phyloP scores from a whole-genome alignment of 768 basidiomycete species.

The Cystoderma amianthinum region DNA sequence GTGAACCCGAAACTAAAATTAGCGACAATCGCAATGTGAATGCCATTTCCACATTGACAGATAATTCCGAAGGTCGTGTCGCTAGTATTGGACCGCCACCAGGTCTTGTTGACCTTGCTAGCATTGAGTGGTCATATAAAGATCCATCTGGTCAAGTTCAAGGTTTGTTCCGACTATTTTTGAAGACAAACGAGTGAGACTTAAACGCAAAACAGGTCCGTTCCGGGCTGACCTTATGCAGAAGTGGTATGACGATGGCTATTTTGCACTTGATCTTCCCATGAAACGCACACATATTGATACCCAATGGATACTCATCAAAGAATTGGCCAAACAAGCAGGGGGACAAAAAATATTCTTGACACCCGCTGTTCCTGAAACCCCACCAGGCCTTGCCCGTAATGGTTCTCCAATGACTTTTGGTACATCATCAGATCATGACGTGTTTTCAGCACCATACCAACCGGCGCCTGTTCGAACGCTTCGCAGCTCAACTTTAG shows the following conservation, averaged over 20 bases:
- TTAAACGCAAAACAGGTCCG: slow-evolving; percentile 50
- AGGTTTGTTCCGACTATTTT: slow-evolving; percentile 37
- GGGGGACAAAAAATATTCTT: slow-evolving; percentile 58
- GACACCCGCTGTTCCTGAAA: slow-evolving; percentile 32
- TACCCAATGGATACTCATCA: slow-evolving; percentile 59
- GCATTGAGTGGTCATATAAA: slow-evolving; percentile 85
- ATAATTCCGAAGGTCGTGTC: background rate
- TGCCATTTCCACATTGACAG: background rate
- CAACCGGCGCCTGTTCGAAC: slow-evolving; percentile 63
- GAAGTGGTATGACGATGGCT: slow-evolving; percentile 89
- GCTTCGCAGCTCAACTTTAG: slow-evolving; percentile 57
- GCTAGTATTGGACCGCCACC: slow-evolving; percentile 29
- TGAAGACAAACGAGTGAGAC: background rate
- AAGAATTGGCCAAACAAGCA: slow-evolving; percentile 46
- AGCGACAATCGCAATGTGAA: background rate
- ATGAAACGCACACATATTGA: slow-evolving; percentile 79
- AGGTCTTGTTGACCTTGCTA: slow-evolving; percentile 45
- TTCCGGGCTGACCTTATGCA: slow-evolving; percentile 90
- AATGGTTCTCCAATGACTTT: slow-evolving; percentile 40
- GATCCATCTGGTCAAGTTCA: slow-evolving; percentile 91
- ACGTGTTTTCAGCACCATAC: slow-evolving; percentile 45
- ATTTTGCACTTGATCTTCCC: slow-evolving; percentile 76
- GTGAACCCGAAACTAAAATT: background rate
- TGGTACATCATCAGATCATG: slow-evolving; percentile 22
- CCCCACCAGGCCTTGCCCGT: slow-evolving; percentile 49